These are phyloP conservation scores for Paxillus involutus DNA, from an alignment of 768 basidiomycete genomes.

Conservation along the genomic window DNA sequence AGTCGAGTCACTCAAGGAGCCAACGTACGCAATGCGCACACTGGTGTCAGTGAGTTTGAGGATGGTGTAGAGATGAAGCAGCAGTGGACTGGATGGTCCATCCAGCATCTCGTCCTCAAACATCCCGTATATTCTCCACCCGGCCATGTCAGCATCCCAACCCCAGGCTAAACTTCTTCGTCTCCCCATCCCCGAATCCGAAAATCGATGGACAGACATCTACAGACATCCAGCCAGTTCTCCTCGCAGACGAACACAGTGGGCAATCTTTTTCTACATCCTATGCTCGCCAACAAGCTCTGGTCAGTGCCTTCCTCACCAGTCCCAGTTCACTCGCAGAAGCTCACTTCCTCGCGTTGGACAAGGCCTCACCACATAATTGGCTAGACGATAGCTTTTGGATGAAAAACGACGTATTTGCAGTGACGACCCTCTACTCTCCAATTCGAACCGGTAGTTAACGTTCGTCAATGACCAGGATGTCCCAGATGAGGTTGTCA, in stretches of 20 bases:
- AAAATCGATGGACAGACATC: constrained; percentile 73
- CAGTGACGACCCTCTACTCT: constrained; percentile 77
- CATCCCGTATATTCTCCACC: too few relatives aligned
- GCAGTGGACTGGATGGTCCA: too few relatives aligned
- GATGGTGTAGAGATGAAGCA: too few relatives aligned
- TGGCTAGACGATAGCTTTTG: constrained; percentile 96
- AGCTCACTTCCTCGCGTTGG: constrained; percentile 26
- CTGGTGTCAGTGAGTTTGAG: too few relatives aligned
- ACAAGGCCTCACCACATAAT: constrained; percentile 88
- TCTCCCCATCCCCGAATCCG: constrained; percentile 83
- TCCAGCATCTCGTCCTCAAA: too few relatives aligned
- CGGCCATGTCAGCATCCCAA: too few relatives aligned
- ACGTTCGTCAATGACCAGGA: constrained; percentile 69
- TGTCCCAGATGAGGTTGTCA: constrained; percentile 52
- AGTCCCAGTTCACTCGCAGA: constrained; percentile 18
- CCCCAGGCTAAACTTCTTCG: too few relatives aligned
- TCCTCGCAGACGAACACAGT: constrained; percentile 72
- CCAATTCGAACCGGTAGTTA: constrained; percentile 98
- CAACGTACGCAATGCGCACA: too few relatives aligned
- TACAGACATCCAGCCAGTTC: constrained; percentile 75
- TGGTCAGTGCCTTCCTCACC: constrained; percentile 17
- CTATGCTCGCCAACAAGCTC: constrained; percentile 16
- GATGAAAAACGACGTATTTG: constrained; percentile 89
- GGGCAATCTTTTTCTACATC: constrained; percentile 43
- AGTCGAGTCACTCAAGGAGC: too few relatives aligned